Conservation (phyloP, 2,329 filamentous ascomycete species). For the Verticillium klebahnii region DNA sequence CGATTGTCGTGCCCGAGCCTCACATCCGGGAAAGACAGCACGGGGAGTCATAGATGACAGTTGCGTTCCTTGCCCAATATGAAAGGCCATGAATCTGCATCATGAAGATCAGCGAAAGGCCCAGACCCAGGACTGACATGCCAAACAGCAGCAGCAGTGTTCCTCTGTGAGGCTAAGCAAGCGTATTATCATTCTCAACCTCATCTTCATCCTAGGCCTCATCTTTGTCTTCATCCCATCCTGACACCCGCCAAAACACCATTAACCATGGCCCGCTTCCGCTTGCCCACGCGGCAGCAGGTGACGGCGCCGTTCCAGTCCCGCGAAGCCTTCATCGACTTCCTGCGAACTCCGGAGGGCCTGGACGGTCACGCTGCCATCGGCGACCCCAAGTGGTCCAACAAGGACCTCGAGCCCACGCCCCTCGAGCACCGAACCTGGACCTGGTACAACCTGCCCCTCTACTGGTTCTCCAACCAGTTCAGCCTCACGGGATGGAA, state of each 20-base stretch:
- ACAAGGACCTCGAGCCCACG: constrained; percentile 20
- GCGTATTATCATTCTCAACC: too few species aligned
- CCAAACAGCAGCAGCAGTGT: not conserved
- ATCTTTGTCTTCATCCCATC: too few species aligned
- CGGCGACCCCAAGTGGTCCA: constrained; percentile 21
- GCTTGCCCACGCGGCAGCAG: constrained; percentile 6
- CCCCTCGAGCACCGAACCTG: constrained; percentile 16
- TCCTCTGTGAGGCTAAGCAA: too few species aligned
- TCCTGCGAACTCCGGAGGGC: constrained; percentile 15
- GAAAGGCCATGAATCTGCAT: not conserved
- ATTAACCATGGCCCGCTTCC: constrained; percentile 6
- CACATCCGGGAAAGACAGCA: not conserved
- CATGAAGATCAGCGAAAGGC: not conserved
- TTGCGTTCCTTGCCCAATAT: not conserved
- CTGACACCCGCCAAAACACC: too few species aligned
- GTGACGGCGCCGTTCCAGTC: constrained; percentile 18
- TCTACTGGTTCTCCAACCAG: constrained; percentile 23
- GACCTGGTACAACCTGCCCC: constrained; percentile 21
- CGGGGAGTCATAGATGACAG: not conserved
- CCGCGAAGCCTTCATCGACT: constrained; percentile 16
- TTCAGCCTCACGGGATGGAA: constrained; percentile 24
- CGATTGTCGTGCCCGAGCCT: not conserved
- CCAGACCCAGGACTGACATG: not conserved
- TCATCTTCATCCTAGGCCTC: too few species aligned
- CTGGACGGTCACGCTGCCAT: constrained; percentile 12